Percentiles rank a stretch among this genome's conserved stretches.
These are phyloP conservation scores for Rhodomyrtus tomentosa DNA, from an alignment of 345 rosid species.

Conservation along the genomic window DNA sequence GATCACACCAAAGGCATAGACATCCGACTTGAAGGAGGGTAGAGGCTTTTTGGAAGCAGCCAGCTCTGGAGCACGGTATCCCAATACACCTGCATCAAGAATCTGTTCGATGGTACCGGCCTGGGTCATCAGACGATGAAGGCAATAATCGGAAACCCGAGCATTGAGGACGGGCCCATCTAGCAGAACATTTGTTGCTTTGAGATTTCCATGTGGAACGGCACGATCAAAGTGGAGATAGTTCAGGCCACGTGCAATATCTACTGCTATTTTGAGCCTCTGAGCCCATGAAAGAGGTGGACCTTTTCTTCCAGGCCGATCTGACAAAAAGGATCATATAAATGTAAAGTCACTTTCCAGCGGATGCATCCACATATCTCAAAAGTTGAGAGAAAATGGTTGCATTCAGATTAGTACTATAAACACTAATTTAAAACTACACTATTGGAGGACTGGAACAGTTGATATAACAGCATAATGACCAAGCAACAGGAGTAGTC, in stretches of 20 bases:
- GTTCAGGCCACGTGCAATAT: slow-evolving; percentile 97
- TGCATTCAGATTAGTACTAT: not conserved
- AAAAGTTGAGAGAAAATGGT: not conserved
- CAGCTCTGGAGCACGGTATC: slow-evolving; percentile 91
- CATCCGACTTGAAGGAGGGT: slow-evolving; percentile 92
- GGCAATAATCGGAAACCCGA: slow-evolving; percentile 92
- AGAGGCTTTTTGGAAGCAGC: slow-evolving; percentile 82
- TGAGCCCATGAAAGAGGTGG: slow-evolving; percentile 75
- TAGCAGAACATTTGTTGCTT: slow-evolving; percentile 70
- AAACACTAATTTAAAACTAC: not conserved
- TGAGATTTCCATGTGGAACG: slow-evolving; percentile 92
- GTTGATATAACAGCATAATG: not conserved
- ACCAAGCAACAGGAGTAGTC: not conserved
- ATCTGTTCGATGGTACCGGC: slow-evolving; percentile 91
- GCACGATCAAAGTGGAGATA: slow-evolving; percentile 98
- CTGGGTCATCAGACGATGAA: slow-evolving; percentile 92
- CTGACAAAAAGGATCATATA: slow-evolving; percentile 14
- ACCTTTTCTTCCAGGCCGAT: slow-evolving; percentile 92
- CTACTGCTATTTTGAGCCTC: slow-evolving; percentile 84
- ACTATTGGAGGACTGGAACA: not conserved
- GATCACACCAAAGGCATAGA: slow-evolving; percentile 86
- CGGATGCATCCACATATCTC: not conserved
- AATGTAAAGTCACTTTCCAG: not conserved
- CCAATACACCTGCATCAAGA: slow-evolving; percentile 86
- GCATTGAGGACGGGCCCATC: slow-evolving; percentile 94